These are phyloP conservation scores for Trametes meyenii DNA, from an alignment of 768 basidiomycete species.

Conservation along the genomic window DNA sequence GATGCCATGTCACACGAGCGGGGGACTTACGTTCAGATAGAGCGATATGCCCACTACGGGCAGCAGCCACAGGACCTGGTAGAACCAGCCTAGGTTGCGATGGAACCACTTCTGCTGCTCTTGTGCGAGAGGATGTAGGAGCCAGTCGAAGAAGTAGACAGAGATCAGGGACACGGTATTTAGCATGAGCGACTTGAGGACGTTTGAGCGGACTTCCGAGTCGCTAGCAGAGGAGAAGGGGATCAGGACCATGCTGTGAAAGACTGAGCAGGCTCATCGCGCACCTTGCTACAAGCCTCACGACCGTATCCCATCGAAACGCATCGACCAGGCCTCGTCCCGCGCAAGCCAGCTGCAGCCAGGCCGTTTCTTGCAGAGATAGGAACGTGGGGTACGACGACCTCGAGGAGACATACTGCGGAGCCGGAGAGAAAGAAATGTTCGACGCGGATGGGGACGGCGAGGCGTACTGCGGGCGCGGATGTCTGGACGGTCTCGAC, in stretches of 20 bases:
- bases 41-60: constrained; percentile 77
- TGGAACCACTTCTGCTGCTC: constrained; percentile 68
- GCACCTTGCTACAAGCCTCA: constrained; percentile 61
- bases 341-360: constrained; percentile 62
- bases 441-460: constrained; percentile 7
- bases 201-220: constrained; percentile 70
- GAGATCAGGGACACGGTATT: constrained; percentile 73
- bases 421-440: constrained; percentile 2
- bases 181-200: constrained; percentile 74
- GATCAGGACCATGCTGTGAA: background rate
- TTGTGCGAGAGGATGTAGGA: constrained; percentile 67
- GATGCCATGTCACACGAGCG: background rate
- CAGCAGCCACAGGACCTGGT: constrained; percentile 76
- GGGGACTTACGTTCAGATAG: constrained; percentile 73
- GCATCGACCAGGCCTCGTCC: constrained; percentile 67
- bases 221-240: constrained; percentile 49
- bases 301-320: constrained; percentile 70
- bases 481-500: constrained; percentile 8
- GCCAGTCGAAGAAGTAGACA: constrained; percentile 74
- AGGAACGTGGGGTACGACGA: constrained; percentile 71
- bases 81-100: constrained; percentile 74
- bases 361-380: constrained; percentile 58
- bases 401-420: constrained; percentile 39
- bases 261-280: constrained; percentile 11
- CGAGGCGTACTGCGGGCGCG: constrained; percentile 10